Conservation (phyloP, 1,139 yeast species). For the Pichia sp. region DNA sequence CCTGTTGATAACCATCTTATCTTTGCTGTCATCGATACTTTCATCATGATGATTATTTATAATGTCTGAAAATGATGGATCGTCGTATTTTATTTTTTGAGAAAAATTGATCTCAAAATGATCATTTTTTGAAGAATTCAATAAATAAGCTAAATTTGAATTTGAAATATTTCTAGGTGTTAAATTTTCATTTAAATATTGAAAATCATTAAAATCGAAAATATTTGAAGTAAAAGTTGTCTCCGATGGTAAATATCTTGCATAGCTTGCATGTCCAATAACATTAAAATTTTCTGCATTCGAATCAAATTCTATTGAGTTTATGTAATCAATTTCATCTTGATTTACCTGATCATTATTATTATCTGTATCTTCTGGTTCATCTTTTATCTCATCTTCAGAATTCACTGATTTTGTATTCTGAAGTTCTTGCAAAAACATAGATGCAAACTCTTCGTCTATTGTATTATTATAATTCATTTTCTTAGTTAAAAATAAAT, state of each 20-base stretch:
- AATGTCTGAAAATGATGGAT: too few species aligned
- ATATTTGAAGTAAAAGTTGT: slow-evolving; percentile 5
- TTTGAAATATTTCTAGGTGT: not conserved
- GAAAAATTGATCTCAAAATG: too few species aligned
- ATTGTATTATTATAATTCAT: slow-evolving; percentile 8
- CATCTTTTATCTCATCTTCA: slow-evolving; percentile 1
- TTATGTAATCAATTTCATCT: slow-evolving; percentile 6
- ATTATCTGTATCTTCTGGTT: not conserved
- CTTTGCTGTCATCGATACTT: too few species aligned
- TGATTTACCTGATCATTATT: not conserved
- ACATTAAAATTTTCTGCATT: not conserved
- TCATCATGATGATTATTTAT: too few species aligned
- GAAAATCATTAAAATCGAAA: slow-evolving; percentile 5
- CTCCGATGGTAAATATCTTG: slow-evolving; percentile 10
- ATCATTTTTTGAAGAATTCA: too few species aligned
- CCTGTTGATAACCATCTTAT: too few species aligned
- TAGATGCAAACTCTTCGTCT: slow-evolving; percentile 16
- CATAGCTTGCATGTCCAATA: slow-evolving; percentile 11
- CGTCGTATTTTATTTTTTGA: too few species aligned
- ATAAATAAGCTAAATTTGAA: not conserved
- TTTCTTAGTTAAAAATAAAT: too few species aligned
- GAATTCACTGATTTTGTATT: slow-evolving; percentile 2
- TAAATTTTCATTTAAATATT: not conserved
- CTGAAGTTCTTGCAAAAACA: slow-evolving; percentile 14
- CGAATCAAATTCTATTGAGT: slow-evolving; percentile 1